Base-by-base conservation (phyloP, 2,329 filamentous ascomycete species). In the Aureobasidium sp. region DNA sequence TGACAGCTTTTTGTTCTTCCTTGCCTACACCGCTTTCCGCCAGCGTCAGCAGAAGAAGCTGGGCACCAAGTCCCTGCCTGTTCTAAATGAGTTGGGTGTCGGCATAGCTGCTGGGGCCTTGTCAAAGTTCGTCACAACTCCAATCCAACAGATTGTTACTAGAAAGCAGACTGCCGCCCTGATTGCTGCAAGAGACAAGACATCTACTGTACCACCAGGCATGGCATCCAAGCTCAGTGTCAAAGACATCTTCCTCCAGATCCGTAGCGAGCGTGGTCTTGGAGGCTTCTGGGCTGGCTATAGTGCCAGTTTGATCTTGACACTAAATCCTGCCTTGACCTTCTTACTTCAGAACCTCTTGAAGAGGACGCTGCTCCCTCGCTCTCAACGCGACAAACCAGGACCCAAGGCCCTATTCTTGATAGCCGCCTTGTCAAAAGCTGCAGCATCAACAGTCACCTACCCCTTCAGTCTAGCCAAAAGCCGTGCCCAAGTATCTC, bases 391-490 rank as follows among this genome's bases (percentile, higher is more conserved):
- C 9, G 76, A 78, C 5, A 77, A 82, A 17, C 82, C 84, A 0
- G 79, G 81, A 0, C 74, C 83, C 0, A 74, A 74, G 47, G 69
- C 82, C 9, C 87, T 83, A 0, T 89, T 89, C 69, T 70, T 89
- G 1, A 73, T 89, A 12, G 91, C 91, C 0, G 91, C 91, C 0
- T 71, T 87, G 29, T 91, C 88, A 74, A 96, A 96, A 75, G 86
- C 86, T 0, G 77, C 87, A 27, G 91, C 91, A 0, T 90, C 87
- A 8, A 82, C 84, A 0, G 76, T 91, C 62, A 96, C 89, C 0
- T 96, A 96, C 71, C 92, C 92, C 0, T 87, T 96, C 72, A 89
- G 89, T 62, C 85, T 91, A 34, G 90, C 90, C n/a, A 93, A 93
- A 76, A 85, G 89, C 2, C 81, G 90, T 29, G 82, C 90, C 3